These are phyloP conservation scores for Globisporangium perplexum DNA, from an alignment of 352 stramenopile species.

Conservation along the genomic window DNA sequence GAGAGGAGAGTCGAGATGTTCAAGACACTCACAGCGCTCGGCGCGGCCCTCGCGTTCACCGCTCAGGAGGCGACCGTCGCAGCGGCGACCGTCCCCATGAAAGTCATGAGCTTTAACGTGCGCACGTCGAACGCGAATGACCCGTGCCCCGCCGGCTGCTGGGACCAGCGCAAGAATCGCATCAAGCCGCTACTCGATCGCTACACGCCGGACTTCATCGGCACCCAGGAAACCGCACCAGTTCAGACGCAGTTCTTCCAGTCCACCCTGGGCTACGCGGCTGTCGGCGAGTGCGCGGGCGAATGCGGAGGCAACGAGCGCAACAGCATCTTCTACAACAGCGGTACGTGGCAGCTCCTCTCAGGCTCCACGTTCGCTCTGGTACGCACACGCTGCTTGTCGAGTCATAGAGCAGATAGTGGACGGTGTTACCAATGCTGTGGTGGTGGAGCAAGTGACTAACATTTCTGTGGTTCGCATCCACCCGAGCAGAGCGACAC, in stretches of 20 bases:
- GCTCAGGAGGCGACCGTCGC: background rate
- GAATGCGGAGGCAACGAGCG: slow-evolving; percentile 54
- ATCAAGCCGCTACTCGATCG: slow-evolving; percentile 28
- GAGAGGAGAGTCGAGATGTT: background rate
- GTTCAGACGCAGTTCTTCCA: slow-evolving; percentile 53
- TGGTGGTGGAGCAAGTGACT: background rate
- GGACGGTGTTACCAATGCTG: too few species aligned
- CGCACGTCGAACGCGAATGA: slow-evolving; percentile 60
- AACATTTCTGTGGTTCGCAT: background rate
- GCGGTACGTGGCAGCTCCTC: slow-evolving; percentile 34
- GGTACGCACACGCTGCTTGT: slow-evolving; percentile 20
- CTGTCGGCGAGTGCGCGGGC: slow-evolving; percentile 54
- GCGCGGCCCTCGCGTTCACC: background rate
- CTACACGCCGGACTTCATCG: slow-evolving; percentile 60
- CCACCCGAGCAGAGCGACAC: slow-evolving; percentile 46
- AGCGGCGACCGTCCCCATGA: slow-evolving; percentile 11
- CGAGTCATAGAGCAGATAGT: background rate
- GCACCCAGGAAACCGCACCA: slow-evolving; percentile 51
- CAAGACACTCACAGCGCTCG: slow-evolving; percentile 1
- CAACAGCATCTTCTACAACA: slow-evolving; percentile 62
- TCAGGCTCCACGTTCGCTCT: slow-evolving; percentile 44
- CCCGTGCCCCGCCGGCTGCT: slow-evolving; percentile 58
- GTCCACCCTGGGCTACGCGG: slow-evolving; percentile 29
- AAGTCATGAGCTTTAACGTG: slow-evolving; percentile 73
- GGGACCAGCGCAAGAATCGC: slow-evolving; percentile 42